These are phyloP conservation scores for Aspergillus latus DNA, from an alignment of 2,329 filamentous ascomycete genomes.

Conservation along the genomic window DNA sequence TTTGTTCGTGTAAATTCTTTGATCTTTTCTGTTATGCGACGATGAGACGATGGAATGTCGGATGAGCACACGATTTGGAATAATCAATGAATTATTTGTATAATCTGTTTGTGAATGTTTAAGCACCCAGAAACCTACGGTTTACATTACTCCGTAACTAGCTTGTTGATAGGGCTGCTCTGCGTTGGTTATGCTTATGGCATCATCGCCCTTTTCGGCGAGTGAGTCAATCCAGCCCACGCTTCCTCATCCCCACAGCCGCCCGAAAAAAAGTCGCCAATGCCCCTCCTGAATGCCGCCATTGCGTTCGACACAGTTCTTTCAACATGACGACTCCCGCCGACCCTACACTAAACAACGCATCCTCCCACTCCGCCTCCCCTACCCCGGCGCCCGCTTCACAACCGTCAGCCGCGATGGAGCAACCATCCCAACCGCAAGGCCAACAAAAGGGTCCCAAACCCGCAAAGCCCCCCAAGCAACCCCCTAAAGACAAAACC, in stretches of 20 bases:
- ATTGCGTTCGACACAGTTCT: slow-evolving; percentile 22
- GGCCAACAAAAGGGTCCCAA: slow-evolving; percentile 21
- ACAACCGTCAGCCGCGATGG: slow-evolving; percentile 18
- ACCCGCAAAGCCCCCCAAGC: slow-evolving; percentile 18
- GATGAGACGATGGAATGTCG: slow-evolving; percentile 18
- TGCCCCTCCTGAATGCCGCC: slow-evolving; percentile 26
- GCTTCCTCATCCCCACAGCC: slow-evolving; percentile 21
- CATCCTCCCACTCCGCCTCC: slow-evolving; percentile 19
- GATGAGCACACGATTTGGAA: slow-evolving; percentile 13
- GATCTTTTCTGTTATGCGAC: slow-evolving; percentile 10
- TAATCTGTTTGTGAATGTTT: no score
- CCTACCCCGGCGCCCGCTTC: slow-evolving; percentile 22
- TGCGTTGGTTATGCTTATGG: slow-evolving; percentile 31
- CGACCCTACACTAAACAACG: slow-evolving; percentile 22
- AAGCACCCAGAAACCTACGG: no score
- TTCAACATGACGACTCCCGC: slow-evolving; percentile 30
- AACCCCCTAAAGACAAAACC: slow-evolving; percentile 27
- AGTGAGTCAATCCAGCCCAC: slow-evolving; percentile 31
- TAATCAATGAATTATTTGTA: slow-evolving; percentile 7
- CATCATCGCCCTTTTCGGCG: slow-evolving; percentile 31
- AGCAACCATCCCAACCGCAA: slow-evolving; percentile 22
- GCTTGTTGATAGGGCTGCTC: slow-evolving; percentile 26
- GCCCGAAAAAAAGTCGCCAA: slow-evolving; percentile 28
- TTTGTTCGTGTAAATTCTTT: background rate
- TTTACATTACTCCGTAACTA: background rate